Evolutionary conservation across 2,329 filamentous ascomycete species (phyloP).

Genomic region (Colletotrichum echinochloae): DNA sequence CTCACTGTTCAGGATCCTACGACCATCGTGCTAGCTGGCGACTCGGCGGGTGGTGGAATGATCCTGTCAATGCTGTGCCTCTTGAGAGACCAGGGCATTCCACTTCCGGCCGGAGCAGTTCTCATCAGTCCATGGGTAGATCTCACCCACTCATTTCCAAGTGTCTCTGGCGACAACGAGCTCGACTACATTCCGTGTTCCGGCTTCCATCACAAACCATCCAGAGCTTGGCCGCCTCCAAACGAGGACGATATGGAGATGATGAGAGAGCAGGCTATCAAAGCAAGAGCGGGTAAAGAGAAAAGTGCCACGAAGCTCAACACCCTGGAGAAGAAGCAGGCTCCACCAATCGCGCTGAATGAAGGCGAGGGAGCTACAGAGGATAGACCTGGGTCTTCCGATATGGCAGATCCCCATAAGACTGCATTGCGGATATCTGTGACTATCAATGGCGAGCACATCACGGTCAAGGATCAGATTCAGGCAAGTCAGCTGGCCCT

Average conservation of each 20-base stretch:
- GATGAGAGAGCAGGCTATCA: conserved; percentile 64
- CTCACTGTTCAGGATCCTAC: conserved; percentile 80
- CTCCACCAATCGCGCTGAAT: conserved; percentile 46
- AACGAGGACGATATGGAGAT: conserved; percentile 78
- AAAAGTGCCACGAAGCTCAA: conserved; percentile 43
- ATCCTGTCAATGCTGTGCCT: conserved; percentile 82
- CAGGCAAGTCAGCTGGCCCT: conserved; percentile 68
- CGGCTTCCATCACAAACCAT: conserved; percentile 93
- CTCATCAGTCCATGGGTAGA: conserved; percentile 97
- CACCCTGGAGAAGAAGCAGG: conserved; percentile 50
- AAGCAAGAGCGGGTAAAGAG: conserved; percentile 46
- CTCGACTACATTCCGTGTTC: conserved; percentile 89
- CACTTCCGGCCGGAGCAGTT: conserved; percentile 89
- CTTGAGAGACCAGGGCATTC: conserved; percentile 84
- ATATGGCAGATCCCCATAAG: conserved; percentile 43
- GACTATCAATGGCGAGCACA: conserved; percentile 74
- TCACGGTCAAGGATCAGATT: conserved; percentile 90
- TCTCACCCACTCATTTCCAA: conserved; percentile 94
- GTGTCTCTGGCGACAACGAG: conserved; percentile 77
- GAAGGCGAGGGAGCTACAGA: conserved; percentile 11
- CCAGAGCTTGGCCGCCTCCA: conserved; percentile 90
- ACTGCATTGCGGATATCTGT: conserved; percentile 65
- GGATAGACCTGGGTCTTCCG: not conserved
- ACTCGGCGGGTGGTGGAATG: conserved; percentile 95
- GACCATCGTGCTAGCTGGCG: conserved; percentile 88